These are phyloP conservation scores for Penicillium lagena DNA, from an alignment of 495 filamentous ascomycete species.

Conservation along the genomic window DNA sequence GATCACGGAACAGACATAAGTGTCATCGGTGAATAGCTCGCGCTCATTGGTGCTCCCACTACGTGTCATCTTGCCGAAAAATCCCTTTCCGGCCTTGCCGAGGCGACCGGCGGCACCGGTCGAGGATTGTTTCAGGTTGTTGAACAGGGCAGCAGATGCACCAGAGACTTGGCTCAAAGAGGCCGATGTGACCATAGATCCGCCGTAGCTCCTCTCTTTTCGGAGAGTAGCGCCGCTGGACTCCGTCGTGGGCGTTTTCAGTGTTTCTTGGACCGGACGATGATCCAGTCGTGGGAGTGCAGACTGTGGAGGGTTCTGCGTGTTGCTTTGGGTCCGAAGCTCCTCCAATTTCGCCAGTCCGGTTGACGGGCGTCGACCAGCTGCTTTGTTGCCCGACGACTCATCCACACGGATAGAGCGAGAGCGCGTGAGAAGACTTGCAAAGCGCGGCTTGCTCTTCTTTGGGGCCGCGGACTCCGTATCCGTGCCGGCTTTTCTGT, in stretches of 20 bases:
- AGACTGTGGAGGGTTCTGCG: conserved; percentile 38
- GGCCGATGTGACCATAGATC: conserved; percentile 44
- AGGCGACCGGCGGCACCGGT: conserved; percentile 64
- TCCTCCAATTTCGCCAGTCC: conserved; percentile 38
- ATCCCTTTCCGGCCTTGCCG: conserved; percentile 68
- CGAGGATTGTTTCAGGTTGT: conserved; percentile 63
- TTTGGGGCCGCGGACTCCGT: conserved; percentile 22
- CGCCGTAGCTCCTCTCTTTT: conserved; percentile 43
- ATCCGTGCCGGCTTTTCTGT: conserved; percentile 26
- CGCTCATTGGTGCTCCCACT: conserved; percentile 65
- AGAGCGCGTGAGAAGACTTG: conserved; percentile 56
- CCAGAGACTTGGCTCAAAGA: conserved; percentile 58
- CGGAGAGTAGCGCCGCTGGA: conserved; percentile 17
- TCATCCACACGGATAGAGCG: conserved; percentile 59
- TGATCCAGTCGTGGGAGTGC: conserved; percentile 57
- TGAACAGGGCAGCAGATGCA: conserved; percentile 60
- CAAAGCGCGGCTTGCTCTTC: conserved; percentile 46
- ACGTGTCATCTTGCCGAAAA: conserved; percentile 69
- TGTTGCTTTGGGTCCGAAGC: conserved; percentile 17
- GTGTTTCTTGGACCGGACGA: conserved; percentile 30
- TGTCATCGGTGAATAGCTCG: conserved; percentile 64
- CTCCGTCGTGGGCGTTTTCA: conserved; percentile 47
- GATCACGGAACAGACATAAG: conserved; percentile 72
- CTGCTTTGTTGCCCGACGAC: conserved; percentile 24
- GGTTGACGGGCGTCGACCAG: conserved; percentile 37